These are phyloP conservation scores for Exsudoporus floridanus DNA, from an alignment of 1,284 basidiomycete species.

Conservation along the genomic window DNA sequence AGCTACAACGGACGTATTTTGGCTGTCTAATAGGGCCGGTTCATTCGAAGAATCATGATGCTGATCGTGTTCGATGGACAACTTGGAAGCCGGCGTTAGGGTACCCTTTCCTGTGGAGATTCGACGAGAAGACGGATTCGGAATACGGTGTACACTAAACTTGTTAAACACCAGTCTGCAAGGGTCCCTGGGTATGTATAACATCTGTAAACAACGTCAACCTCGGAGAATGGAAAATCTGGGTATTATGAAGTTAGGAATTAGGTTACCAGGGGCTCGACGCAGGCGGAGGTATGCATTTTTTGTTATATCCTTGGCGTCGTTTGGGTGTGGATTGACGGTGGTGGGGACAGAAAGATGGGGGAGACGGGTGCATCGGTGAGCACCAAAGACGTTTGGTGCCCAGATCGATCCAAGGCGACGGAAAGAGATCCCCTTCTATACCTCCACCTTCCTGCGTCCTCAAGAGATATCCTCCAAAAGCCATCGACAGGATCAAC, in stretches of 20 bases:
- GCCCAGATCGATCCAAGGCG: slow-evolving; percentile 86
- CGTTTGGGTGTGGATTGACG: slow-evolving; percentile 1
- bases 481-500: slow-evolving; percentile 80
- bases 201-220: too few species aligned
- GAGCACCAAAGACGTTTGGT: slow-evolving; percentile 91
- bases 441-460: slow-evolving; percentile 91
- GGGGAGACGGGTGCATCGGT: slow-evolving; percentile 89
- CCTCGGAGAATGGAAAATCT: too few species aligned
- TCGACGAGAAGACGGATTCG: background rate
- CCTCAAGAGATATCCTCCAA: slow-evolving; percentile 76
- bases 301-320: background rate
- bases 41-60: slow-evolving; percentile 1
- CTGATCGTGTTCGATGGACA: background rate
- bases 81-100: background rate
- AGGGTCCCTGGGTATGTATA: too few species aligned
- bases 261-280: slow-evolving; percentile 94
- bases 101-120: background rate
- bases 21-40: background rate
- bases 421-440: slow-evolving; percentile 91
- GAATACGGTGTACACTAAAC: background rate
- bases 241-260: too few species aligned
- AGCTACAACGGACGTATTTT: slow-evolving; percentile 15
- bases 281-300: slow-evolving; percentile 79
- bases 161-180: too few species aligned
- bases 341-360: slow-evolving; percentile 64